Conservation (phyloP, 768 basidiomycete genomes). For the Pulveroboletus ravenelii region DNA sequence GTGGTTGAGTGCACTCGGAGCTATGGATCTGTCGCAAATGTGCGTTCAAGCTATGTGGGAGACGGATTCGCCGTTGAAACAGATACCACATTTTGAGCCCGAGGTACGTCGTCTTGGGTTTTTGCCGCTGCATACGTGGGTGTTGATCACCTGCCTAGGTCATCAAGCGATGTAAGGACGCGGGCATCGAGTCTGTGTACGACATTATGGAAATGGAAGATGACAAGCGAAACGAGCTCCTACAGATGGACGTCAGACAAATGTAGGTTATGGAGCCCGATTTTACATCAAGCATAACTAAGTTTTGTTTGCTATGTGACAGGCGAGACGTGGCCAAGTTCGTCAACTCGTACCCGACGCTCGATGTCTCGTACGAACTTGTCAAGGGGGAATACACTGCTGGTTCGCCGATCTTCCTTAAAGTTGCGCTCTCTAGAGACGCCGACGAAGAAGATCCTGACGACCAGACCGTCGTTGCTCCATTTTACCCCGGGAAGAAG, state of each 20-base stretch:
- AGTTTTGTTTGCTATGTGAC: background rate
- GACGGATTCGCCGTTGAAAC: conserved; percentile 89
- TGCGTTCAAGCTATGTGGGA: conserved; percentile 99
- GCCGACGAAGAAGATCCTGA: conserved; percentile 70
- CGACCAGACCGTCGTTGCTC: conserved; percentile 86
- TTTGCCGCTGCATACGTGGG: background rate
- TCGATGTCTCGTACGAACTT: conserved; percentile 87
- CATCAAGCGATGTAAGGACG: conserved; percentile 78
- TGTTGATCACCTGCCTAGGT: conserved; percentile 41
- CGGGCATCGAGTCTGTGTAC: conserved; percentile 84
- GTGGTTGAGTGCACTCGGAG: conserved; percentile 89
- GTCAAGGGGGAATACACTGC: conserved; percentile 84
- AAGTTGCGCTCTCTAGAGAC: conserved; percentile 77
- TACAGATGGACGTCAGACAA: conserved; percentile 81
- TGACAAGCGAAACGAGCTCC: conserved; percentile 70
- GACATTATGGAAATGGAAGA: conserved; percentile 99
- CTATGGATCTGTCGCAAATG: conserved; percentile 99
- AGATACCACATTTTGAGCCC: conserved; percentile 93
- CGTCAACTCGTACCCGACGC: conserved; percentile 95
- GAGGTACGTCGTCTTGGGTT: conserved; percentile 46
- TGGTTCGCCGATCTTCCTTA: conserved; percentile 74
- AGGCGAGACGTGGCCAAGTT: conserved; percentile 94
- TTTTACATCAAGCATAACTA: background rate
- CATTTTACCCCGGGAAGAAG: conserved; percentile 87
- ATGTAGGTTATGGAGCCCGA: conserved; percentile 53